These are phyloP conservation scores for Arachis hypogaea DNA, from an alignment of 306 rosid species.

Conservation along the genomic window DNA sequence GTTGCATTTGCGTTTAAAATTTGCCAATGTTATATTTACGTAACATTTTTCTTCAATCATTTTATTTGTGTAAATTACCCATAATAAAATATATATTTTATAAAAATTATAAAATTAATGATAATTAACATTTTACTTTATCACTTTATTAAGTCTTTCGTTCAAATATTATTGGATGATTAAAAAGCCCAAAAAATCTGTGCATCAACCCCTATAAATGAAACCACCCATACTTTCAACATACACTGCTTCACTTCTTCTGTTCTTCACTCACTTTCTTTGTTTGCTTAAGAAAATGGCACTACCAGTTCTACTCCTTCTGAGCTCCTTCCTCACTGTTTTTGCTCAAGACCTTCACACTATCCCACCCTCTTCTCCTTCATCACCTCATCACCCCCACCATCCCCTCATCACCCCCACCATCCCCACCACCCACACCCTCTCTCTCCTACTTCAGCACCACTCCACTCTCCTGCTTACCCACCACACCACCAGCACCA, in stretches of 20 bases:
- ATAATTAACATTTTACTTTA: no score
- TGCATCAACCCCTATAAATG: slow-evolving; percentile 48
- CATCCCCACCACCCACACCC: slow-evolving; percentile 38
- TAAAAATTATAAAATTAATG: no score
- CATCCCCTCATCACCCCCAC: slow-evolving; percentile 50
- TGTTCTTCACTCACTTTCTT: no score
- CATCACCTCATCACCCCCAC: slow-evolving; percentile 28
- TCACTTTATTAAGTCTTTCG: no score
- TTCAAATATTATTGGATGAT: no score
- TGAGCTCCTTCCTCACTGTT: slow-evolving; percentile 35
- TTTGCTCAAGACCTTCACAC: slow-evolving; percentile 22
- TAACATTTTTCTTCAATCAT: no score
- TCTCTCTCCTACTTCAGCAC: slow-evolving; percentile 11
- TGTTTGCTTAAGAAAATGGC: not conserved
- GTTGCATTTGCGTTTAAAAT: no score
- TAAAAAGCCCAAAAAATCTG: slow-evolving; percentile 41
- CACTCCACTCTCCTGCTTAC: slow-evolving; percentile 9
- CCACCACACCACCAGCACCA: slow-evolving; percentile 41
- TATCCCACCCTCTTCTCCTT: slow-evolving; percentile 38
- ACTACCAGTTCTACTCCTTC: slow-evolving; percentile 6
- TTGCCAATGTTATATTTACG: no score
- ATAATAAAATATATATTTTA: no score
- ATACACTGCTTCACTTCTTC: no score
- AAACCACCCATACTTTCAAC: not conserved
- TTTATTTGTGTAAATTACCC: no score